Base-by-base conservation (phyloP, 495 filamentous ascomycete genomes). In the Penicillium crystallinum region DNA sequence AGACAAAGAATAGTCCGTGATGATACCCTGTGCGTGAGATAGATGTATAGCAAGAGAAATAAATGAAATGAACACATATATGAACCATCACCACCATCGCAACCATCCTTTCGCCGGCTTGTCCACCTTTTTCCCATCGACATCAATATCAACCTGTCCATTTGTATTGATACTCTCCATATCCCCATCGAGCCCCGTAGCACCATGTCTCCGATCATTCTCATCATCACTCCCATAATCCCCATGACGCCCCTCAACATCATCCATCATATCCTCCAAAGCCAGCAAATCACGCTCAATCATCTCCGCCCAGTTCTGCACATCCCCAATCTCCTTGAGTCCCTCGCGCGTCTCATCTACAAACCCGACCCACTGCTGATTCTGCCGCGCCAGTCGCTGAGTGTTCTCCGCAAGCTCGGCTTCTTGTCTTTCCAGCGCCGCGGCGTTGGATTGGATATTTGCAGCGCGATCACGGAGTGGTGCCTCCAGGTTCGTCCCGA, bases 291-390 rank as follows among this genome's bases (percentile, higher is more conserved):
- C 92, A 66, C 89, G 69, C 78, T 98, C 93, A 60, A 97, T 77
- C 77, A 95, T 80, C 81, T 98, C 93, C 35, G 92, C 92, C 91
- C 91, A 97, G 66, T 96, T 96, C 81, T 97, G 93, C 68, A 97
- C 82, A 65, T 97, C 90, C 25, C 93, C 93, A 60, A 96, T 81
- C 79, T 95, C 90, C 74, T 96, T 96, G 41, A 98, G 69, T 64
- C 82, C 83, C 37, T 81, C 77, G 45, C 83, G 77, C 41, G 85
- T 84, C 58, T 82, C 77, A 55, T 84, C 81, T 12, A 83, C 86
- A 33, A 92, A 64, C 59, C 80, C 84, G 58, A 78, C 76, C 68
- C 86, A 81, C 69, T 83, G 77, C 46, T 83, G 83, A 54, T 83
- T 91, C 66, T 92, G 87, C 53, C 77, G 82, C 15, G 77, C 73